Conservation (phyloP, 345 rosid species). For the Arabidopsis arenosa region DNA sequence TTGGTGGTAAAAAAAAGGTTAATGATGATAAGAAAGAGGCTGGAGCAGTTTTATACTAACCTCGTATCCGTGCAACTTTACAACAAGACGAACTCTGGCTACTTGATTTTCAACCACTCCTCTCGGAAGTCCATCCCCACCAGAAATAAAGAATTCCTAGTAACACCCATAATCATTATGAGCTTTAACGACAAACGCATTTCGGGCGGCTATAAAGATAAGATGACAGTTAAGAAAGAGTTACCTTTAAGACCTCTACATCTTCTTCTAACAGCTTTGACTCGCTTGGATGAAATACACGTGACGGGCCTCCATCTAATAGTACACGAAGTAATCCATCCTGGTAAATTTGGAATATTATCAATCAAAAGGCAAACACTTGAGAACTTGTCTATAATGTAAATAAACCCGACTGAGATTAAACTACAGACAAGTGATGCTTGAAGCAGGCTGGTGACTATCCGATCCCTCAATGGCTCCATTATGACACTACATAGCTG, state of each 20-base stretch:
- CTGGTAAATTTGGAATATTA: constrained; percentile 48
- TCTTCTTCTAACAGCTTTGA: constrained; percentile 87
- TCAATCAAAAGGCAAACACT: constrained; percentile 26
- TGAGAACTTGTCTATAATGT: constrained; percentile 7
- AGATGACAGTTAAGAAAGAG: background rate
- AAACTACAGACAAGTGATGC: constrained; percentile 80
- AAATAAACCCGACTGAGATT: constrained; percentile 28
- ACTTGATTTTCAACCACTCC: constrained; percentile 97
- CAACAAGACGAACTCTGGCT: constrained; percentile 77
- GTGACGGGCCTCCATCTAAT: constrained; percentile 83
- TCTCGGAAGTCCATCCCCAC: constrained; percentile 97
- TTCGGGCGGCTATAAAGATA: background rate
- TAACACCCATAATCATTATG: constrained; percentile 5
- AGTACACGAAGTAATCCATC: constrained; percentile 89
- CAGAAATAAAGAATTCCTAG: constrained; percentile 95
- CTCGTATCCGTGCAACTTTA: constrained; percentile 84
- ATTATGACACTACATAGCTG: constrained; percentile 80
- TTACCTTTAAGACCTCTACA: constrained; percentile 87
- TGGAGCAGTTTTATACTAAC: constrained; percentile 48
- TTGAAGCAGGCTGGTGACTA: constrained; percentile 94
- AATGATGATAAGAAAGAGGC: too few relatives aligned
- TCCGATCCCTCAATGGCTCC: constrained; percentile 90
- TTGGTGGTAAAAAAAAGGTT: too few relatives aligned
- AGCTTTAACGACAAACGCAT: background rate
- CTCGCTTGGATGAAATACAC: constrained; percentile 72